Evolutionary conservation across 192 early-diverging fungal genomes (phyloP), one percentile per base, ranked within the genome.

Genomic region (Coemansia sp.): DNA sequence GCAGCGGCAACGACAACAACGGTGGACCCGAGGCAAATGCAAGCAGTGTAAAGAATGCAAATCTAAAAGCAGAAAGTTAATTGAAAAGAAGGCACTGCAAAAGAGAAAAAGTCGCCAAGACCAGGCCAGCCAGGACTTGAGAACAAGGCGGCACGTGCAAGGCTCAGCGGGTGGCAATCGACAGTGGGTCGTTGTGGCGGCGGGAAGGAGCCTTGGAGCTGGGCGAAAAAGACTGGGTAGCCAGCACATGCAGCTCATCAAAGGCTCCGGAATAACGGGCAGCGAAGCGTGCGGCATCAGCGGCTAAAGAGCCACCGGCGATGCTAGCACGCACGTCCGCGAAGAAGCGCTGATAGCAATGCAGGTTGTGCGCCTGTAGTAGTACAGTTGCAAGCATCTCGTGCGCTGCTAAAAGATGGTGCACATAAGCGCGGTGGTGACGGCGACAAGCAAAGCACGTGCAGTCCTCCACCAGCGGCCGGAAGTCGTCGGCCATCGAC

Each of bases 311-410:
- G 56, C 70, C 79, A 14, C 30, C 32, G 17, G 29, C 74, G 36
- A 85, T 51, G 64, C 80, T 82, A 7, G 20, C 21, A 22, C 84
- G 72, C 36, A 85, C 64, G 10, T 69, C 66, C 0, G 19, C 66
- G 61, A 82, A 85, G 60, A 85, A 80, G 29, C 64, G 65, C 63
- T 72, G 60, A 55, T 71, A 82, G 30, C 63, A 68, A 61, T 75
- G 70, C 51, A 78, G 65, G 61, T 85, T 85, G 71, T 85, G 84
- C 32, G 70, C 82, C 86, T 90, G 89, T 39, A 93, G 75, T 31
- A 93, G 74, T 19, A 93, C 89, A 0, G 84, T 84, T 19, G 84
- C 90, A 50, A 93, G 77, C 91, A 93, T 93, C 72, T 93, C 91
- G 42, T 88, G 86, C 14, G 90, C 82, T 36, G 75, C 82, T 52